These are phyloP conservation scores for Linum tenue DNA, from an alignment of 345 rosid species.

Conservation along the genomic window DNA sequence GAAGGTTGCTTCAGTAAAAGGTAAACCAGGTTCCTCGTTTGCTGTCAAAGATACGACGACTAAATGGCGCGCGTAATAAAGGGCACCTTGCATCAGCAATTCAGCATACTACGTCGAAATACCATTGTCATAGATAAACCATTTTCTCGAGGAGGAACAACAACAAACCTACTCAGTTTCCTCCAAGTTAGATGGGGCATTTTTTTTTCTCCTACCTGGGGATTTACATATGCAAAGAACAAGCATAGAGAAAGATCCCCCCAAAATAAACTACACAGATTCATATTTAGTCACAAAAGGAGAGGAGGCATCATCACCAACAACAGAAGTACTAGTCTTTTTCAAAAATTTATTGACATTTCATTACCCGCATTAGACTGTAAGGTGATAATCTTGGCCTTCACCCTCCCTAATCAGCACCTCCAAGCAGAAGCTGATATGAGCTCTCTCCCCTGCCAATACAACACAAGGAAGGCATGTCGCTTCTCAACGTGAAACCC, in stretches of 20 bases:
- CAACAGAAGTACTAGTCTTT: background rate
- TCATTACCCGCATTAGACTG: background rate
- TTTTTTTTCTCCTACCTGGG: background rate
- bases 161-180: background rate
- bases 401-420: constrained; percentile 29
- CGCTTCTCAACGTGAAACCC: constrained; percentile 84
- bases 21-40: background rate
- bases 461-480: constrained; percentile 62
- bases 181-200: background rate
- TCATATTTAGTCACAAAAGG: background rate
- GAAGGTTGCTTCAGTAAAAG: background rate
- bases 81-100: background rate
- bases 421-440: constrained; percentile 88
- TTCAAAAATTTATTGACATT: background rate
- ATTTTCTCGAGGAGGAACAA: background rate
- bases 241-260: background rate
- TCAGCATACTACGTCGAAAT: background rate
- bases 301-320: background rate
- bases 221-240: background rate
- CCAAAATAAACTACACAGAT: background rate
- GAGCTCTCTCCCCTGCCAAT: constrained; percentile 85
- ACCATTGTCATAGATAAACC: background rate
- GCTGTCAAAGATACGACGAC: background rate
- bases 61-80: background rate
- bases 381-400: background rate